These are phyloP conservation scores for Claviceps sp. DNA, from an alignment of 2,329 filamentous ascomycete genomes.

Conservation along the genomic window DNA sequence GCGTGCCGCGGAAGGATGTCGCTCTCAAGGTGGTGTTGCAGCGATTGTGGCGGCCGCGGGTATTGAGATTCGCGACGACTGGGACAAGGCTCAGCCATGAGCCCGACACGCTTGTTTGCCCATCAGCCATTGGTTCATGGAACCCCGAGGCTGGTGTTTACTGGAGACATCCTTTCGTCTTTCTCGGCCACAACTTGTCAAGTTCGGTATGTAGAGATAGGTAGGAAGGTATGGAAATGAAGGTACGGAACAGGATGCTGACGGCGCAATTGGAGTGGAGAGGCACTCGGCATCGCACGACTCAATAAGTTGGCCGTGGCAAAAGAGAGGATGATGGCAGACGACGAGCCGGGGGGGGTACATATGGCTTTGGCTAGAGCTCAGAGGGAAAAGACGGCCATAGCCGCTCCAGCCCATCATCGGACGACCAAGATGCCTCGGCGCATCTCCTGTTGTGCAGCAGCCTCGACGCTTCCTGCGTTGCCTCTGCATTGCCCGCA, in stretches of 20 bases:
- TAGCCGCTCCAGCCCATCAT: background rate
- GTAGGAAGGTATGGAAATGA: no score
- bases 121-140: no score
- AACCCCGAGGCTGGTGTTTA: no score
- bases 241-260: no score
- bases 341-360: background rate
- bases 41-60: background rate
- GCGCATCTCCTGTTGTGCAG: background rate
- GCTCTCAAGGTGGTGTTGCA: background rate
- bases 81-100: background rate
- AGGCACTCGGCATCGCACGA: background rate
- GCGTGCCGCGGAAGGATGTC: background rate
- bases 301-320: background rate
- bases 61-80: background rate
- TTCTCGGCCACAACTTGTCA: no score
- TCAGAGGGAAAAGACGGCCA: background rate
- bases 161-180: no score
- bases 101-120: background rate
- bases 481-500: background rate
- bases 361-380: background rate
- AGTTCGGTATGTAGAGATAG: no score
- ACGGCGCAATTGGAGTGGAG: no score
- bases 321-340: background rate
- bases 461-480: background rate
- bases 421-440: background rate